Percentiles rank a stretch among this genome's conserved stretches.
These are phyloP conservation scores for Colletotrichum kahawae DNA, from an alignment of 2,329 filamentous ascomycete species.

Conservation along the genomic window DNA sequence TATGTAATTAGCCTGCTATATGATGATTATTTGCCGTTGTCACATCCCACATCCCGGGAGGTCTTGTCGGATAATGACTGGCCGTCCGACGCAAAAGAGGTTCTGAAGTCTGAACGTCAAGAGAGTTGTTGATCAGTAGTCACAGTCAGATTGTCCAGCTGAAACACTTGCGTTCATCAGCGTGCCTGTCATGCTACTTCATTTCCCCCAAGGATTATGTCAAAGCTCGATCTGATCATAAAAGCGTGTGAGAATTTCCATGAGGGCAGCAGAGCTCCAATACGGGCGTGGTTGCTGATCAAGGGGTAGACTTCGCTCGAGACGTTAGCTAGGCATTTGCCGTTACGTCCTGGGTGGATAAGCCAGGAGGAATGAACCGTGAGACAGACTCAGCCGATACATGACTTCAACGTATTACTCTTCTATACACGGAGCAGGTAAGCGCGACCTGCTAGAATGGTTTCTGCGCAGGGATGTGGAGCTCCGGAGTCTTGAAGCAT, in stretches of 20 bases:
- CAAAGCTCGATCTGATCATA: constrained; percentile 40
- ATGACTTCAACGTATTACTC: no score
- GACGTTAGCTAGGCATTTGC: no score
- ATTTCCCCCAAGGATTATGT: constrained; percentile 43
- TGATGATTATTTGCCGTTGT: not conserved
- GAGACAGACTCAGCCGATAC: no score
- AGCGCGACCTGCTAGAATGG: no score
- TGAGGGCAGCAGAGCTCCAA: constrained; percentile 36
- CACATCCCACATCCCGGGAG: not conserved
- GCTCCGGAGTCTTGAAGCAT: no score
- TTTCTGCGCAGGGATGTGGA: no score
- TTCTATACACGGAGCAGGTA: no score
- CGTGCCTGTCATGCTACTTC: constrained; percentile 19
- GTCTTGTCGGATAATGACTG: not conserved
- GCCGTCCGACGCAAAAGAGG: not conserved
- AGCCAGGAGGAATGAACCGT: no score
- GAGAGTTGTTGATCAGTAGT: constrained; percentile 22
- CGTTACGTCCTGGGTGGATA: no score
- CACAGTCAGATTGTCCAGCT: constrained; percentile 7
- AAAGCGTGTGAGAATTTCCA: constrained; percentile 37
- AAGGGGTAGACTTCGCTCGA: no score
- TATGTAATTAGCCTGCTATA: no score
- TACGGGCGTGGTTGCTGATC: constrained; percentile 39
- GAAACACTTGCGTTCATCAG: constrained; percentile 33
- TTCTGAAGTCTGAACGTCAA: constrained; percentile 11